Percentiles rank a stretch among this genome's conserved stretches.
phyloP scores from a whole-genome alignment of 2,329 filamentous ascomycete species.

The Verticillium klebahnii region DNA sequence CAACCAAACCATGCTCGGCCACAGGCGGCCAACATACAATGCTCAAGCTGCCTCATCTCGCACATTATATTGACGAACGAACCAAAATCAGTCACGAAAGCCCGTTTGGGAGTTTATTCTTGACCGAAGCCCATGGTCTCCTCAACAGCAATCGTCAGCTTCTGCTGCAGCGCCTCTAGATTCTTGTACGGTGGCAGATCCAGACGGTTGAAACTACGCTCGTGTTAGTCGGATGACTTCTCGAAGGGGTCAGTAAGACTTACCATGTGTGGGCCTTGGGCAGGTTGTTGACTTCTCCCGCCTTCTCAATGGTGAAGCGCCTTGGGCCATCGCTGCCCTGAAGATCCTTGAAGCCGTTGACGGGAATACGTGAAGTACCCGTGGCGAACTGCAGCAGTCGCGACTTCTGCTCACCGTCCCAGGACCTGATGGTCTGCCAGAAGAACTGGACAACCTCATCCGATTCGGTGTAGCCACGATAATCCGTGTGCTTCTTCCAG shows the following conservation, averaged over 20 bases:
- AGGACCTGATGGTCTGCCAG: constrained; percentile 94
- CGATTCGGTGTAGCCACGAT: constrained; percentile 95
- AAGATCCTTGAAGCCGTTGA: constrained; percentile 98
- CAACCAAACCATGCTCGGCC: not conserved
- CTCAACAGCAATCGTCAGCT: constrained; percentile 94
- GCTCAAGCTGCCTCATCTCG: not conserved
- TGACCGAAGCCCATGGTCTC: constrained; percentile 99
- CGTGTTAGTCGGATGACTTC: constrained; percentile 14
- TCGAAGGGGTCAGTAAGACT: constrained; percentile 26
- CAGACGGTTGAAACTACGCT: constrained; percentile 83
- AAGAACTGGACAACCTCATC: constrained; percentile 98
- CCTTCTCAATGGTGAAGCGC: constrained; percentile 97
- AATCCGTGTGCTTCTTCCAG: constrained; percentile 99
- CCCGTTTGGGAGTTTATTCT: constrained; percentile 55
- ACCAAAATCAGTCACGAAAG: not conserved
- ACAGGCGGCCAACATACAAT: not conserved
- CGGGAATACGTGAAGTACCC: constrained; percentile 93
- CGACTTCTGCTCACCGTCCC: constrained; percentile 98
- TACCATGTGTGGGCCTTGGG: constrained; percentile 99
- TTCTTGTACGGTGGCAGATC: constrained; percentile 92
- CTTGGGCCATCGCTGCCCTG: constrained; percentile 94
- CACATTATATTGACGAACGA: not conserved
- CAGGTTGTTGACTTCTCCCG: constrained; percentile 82
- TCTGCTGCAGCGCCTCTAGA: constrained; percentile 77
- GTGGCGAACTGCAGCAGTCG: constrained; percentile 95